Evolutionary conservation across 1,139 yeast genomes (phyloP).

Genomic region (Hemisphaericaspora lyxosophila): DNA sequence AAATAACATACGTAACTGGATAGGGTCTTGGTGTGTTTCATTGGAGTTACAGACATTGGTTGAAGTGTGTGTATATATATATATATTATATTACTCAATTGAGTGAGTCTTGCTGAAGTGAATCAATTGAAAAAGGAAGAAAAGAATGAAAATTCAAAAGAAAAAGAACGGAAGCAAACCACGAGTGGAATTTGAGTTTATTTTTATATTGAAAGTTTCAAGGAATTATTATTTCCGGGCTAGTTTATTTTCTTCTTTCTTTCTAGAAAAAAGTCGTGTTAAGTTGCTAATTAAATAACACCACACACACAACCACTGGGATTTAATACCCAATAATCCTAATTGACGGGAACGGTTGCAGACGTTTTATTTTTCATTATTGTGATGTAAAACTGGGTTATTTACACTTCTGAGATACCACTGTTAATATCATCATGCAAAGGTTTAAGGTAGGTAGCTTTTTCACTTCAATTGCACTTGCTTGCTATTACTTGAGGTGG

Average conservation of each 20-base stretch:
- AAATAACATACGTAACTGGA: constrained; percentile 58
- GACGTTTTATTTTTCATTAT: background rate
- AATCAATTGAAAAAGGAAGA: background rate
- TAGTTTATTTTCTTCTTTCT: background rate
- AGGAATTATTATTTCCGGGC: no score
- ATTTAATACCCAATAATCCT: no score
- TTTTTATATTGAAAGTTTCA: constrained; percentile 1
- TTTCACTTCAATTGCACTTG: no score
- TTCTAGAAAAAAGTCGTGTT: background rate
- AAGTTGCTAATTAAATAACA: background rate
- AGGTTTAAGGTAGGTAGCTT: background rate
- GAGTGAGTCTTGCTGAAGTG: background rate
- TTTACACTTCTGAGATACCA: no score
- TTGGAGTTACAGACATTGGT: constrained; percentile 21
- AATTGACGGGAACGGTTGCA: background rate
- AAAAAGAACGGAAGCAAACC: background rate
- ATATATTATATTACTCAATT: constrained; percentile 2
- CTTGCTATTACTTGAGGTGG: background rate
- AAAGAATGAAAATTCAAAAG: background rate
- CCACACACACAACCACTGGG: background rate
- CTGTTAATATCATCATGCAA: no score
- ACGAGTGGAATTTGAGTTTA: background rate
- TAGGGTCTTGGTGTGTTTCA: constrained; percentile 75
- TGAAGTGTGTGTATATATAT: background rate
- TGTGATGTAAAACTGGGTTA: background rate